These are phyloP conservation scores for Parmelia sp. DNA, from an alignment of 495 filamentous ascomycete genomes.

Conservation along the genomic window DNA sequence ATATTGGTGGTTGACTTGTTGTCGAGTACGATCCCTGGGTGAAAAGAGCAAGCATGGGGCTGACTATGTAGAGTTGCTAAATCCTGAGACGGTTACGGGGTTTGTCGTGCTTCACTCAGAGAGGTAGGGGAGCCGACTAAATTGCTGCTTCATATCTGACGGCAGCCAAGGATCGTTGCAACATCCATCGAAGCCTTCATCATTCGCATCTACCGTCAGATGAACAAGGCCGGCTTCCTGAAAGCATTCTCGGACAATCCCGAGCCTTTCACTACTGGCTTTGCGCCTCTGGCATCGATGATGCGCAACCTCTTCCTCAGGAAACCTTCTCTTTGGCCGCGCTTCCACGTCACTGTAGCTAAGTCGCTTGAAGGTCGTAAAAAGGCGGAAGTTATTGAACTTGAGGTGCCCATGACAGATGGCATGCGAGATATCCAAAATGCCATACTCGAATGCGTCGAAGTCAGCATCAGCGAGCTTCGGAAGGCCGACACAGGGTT, in stretches of 20 bases:
- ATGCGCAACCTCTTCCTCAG: conserved; percentile 88
- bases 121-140: conserved; percentile 35
- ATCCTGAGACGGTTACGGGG: conserved; percentile 81
- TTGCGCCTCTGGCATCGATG: conserved; percentile 83
- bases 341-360: conserved; percentile 88
- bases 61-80: conserved; percentile 51
- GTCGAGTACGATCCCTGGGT: conserved; percentile 46
- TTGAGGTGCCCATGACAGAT: conserved; percentile 95
- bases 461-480: conserved; percentile 84
- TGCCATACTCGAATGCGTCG: conserved; percentile 92
- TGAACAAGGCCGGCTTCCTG: conserved; percentile 86
- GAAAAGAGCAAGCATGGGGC: conserved; percentile 4
- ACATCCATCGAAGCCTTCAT: conserved; percentile 95
- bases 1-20: conserved; percentile 91
- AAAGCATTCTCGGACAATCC: conserved; percentile 96
- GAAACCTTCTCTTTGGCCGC: conserved; percentile 83
- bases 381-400: conserved; percentile 93
- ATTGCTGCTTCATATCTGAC: conserved; percentile 20
- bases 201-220: conserved; percentile 83
- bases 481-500: conserved; percentile 83
- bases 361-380: conserved; percentile 82
- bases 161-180: conserved; percentile 55
- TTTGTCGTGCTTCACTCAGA: conserved; percentile 87
- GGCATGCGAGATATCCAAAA: conserved; percentile 89
- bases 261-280: conserved; percentile 84